phyloP scores from a whole-genome alignment of 2,329 filamentous ascomycete genomes.

The Hypoxylon sp. region DNA sequence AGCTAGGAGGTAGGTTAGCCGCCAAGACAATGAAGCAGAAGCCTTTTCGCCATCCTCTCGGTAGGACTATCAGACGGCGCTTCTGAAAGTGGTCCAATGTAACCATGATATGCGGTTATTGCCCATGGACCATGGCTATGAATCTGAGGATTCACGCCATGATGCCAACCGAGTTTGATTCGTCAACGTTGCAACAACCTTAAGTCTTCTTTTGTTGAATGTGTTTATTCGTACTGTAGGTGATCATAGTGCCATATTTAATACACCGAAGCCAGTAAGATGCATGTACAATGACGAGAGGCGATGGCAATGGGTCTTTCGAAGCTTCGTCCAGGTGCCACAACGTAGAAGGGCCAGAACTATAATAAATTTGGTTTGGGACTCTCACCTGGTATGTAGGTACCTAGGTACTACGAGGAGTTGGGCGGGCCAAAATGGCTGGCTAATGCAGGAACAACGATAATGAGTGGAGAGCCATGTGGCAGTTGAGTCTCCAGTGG shows the following conservation, averaged over 20 bases:
- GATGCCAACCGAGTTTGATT: constrained; percentile 22
- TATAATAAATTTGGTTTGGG: constrained; percentile 36
- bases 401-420: constrained; percentile 18
- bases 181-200: constrained; percentile 15
- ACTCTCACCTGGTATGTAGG: constrained; percentile 24
- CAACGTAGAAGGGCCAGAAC: constrained; percentile 26
- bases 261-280: constrained; percentile 11
- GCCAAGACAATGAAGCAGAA: constrained; percentile 21
- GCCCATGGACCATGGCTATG: constrained; percentile 20
- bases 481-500: constrained; percentile 35
- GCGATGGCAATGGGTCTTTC: constrained; percentile 8
- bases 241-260: constrained; percentile 15
- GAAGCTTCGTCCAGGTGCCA: constrained; percentile 20
- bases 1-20: constrained; percentile 16
- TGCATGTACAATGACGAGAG: constrained; percentile 26
- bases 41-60: constrained; percentile 24
- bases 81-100: constrained; percentile 15
- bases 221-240: constrained; percentile 14
- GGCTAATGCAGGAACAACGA: constrained; percentile 50
- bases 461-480: constrained; percentile 49
- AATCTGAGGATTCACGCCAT: constrained; percentile 23
- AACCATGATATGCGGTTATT: constrained; percentile 24
- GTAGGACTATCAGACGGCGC: constrained; percentile 15
- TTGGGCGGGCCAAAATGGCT: constrained; percentile 22
- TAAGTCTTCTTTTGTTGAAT: constrained; percentile 6